A percentile compares a stretch with the other conserved stretches of the same genome.
Conservation (phyloP, 257 asterid species). For the Paulownia fortunei region DNA sequence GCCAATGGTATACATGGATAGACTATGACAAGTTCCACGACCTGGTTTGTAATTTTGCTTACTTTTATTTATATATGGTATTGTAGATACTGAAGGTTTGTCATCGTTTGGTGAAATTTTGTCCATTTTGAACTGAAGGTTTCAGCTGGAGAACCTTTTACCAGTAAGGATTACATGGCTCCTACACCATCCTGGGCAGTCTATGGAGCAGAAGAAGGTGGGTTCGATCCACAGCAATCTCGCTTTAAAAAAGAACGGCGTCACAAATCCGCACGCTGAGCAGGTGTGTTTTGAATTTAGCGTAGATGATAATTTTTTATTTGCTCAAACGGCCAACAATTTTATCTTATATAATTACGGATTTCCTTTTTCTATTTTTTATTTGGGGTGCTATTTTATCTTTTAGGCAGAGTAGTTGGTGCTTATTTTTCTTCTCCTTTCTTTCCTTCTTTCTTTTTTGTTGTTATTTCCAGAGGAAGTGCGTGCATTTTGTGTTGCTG, state of each 20-base stretch:
- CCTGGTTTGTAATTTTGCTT: constrained; percentile 58
- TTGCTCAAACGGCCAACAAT: constrained; percentile 28
- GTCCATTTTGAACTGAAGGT: constrained; percentile 53
- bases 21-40: constrained; percentile 96
- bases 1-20: constrained; percentile 95
- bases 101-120: constrained; percentile 13
- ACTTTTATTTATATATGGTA: not conserved
- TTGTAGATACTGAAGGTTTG: not conserved
- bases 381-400: not conserved
- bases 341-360: constrained; percentile 21
- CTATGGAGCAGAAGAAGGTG: constrained; percentile 98
- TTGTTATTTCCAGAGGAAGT: too few relatives aligned
- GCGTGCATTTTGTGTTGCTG: too few relatives aligned
- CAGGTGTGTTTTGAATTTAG: constrained; percentile 29
- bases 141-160: constrained; percentile 69
- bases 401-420: not conserved
- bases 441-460: too few relatives aligned
- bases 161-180: constrained; percentile 89
- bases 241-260: constrained; percentile 80
- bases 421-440: not conserved
- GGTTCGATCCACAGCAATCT: constrained; percentile 87
- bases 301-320: constrained; percentile 3
- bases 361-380: not conserved
- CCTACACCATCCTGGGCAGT: constrained; percentile 93
- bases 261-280: constrained; percentile 62